phyloP scores from a whole-genome alignment of 2,329 filamentous ascomycete species.

The Ophiostoma sp. region DNA sequence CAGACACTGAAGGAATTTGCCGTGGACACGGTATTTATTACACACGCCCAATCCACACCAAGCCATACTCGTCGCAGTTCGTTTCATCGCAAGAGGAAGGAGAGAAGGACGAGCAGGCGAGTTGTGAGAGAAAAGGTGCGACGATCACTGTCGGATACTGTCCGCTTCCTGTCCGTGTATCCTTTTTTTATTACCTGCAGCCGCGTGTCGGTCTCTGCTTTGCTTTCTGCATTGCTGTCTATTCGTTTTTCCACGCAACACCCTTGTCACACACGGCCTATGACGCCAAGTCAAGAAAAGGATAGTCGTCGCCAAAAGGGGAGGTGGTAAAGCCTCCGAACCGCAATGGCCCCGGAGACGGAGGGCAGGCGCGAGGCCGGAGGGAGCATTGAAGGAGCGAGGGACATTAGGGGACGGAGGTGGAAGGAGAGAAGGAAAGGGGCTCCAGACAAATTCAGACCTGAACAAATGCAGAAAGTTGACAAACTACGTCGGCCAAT shows the following conservation, averaged over 20 bases:
- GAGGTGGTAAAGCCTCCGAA: slow-evolving; percentile 1
- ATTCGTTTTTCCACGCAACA: neutral
- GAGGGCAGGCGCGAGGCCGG: neutral
- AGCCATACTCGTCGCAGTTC: neutral
- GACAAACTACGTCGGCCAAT: neutral
- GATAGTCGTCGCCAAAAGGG: neutral
- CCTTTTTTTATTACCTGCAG: neutral
- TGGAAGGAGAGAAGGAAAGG: neutral
- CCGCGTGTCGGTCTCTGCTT: neutral
- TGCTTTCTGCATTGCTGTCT: neutral
- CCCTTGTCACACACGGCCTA: neutral
- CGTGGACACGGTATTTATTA: neutral
- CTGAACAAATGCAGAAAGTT: neutral
- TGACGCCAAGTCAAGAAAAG: slow-evolving; percentile 5
- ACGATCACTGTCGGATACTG: neutral
- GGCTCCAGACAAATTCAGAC: neutral
- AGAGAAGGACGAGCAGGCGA: neutral
- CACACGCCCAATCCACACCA: neutral
- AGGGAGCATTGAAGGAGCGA: neutral
- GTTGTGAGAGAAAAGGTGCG: neutral
- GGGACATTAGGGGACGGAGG: neutral
- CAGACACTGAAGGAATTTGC: neutral
- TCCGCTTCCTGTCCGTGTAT: neutral
- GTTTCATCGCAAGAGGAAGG: neutral
- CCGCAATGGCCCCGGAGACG: neutral